A percentile compares a stretch with the other conserved stretches of the same genome.
phyloP scores from a whole-genome alignment of 805 yeast genomes.

The Lachancea quebecensis region DNA sequence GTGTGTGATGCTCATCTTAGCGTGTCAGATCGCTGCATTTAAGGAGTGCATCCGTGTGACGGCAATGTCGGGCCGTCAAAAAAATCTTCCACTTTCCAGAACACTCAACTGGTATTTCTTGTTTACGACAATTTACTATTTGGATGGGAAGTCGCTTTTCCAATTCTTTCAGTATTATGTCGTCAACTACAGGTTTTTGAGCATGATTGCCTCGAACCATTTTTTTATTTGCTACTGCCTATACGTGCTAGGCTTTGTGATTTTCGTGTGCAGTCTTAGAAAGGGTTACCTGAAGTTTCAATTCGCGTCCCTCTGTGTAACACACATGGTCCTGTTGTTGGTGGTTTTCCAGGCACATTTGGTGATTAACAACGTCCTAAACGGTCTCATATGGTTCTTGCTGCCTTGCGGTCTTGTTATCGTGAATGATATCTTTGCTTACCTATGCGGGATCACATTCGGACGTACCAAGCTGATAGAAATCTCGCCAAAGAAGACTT shows the following conservation, averaged over 20 bases:
- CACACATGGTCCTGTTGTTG: constrained; percentile 86
- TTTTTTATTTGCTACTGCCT: constrained; percentile 75
- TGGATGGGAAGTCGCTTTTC: constrained; percentile 80
- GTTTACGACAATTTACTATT: constrained; percentile 76
- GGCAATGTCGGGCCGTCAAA: constrained; percentile 70
- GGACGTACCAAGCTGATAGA: constrained; percentile 89
- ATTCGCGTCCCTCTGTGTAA: constrained; percentile 86
- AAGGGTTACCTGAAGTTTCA: constrained; percentile 88
- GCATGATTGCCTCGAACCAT: constrained; percentile 68
- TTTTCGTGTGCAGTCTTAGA: constrained; percentile 82
- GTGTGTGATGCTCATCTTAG: constrained; percentile 62
- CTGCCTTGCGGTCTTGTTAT: constrained; percentile 89
- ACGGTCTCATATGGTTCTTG: constrained; percentile 91
- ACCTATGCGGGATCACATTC: constrained; percentile 92
- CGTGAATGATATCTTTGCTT: constrained; percentile 93
- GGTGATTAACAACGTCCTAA: constrained; percentile 80
- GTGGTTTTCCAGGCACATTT: constrained; percentile 93
- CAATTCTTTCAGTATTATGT: constrained; percentile 51
- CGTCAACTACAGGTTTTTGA: constrained; percentile 34
- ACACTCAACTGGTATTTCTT: constrained; percentile 91
- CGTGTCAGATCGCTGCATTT: constrained; percentile 76
- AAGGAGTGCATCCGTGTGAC: constrained; percentile 87
- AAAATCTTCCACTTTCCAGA: constrained; percentile 73
- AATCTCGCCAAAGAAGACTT: constrained; percentile 94
- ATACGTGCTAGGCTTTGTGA: constrained; percentile 80